Conservation (phyloP, 805 yeast species). For the Clavispora asparagi region DNA sequence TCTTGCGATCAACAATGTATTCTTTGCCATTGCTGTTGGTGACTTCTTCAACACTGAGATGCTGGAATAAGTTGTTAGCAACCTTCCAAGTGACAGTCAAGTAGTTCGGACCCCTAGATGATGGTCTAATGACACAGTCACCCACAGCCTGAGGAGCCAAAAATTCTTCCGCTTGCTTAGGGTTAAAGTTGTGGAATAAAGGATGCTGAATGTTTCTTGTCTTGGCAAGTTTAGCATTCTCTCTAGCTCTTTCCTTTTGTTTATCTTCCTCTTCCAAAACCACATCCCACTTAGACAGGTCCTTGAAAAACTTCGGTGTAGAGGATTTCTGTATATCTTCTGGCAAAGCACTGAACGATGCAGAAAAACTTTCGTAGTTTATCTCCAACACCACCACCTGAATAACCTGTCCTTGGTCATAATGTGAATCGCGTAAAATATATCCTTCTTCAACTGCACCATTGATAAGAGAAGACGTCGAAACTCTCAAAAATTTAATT, state of each 20-base stretch:
- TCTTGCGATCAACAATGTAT: slow-evolving; percentile 60
- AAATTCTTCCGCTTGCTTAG: slow-evolving; percentile 87
- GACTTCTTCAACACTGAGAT: slow-evolving; percentile 77
- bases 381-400: slow-evolving; percentile 73
- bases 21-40: slow-evolving; percentile 57
- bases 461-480: slow-evolving; percentile 37
- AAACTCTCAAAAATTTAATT: slow-evolving; percentile 36
- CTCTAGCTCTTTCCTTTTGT: slow-evolving; percentile 52
- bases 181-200: slow-evolving; percentile 75
- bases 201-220: slow-evolving; percentile 88
- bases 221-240: slow-evolving; percentile 61
- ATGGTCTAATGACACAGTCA: slow-evolving; percentile 89
- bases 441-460: slow-evolving; percentile 42
- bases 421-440: slow-evolving; percentile 41
- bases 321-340: slow-evolving; percentile 57
- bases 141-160: slow-evolving; percentile 88
- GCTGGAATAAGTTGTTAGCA: slow-evolving; percentile 86
- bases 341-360: slow-evolving; percentile 65
- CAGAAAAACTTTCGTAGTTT: slow-evolving; percentile 69
- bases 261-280: slow-evolving; percentile 66
- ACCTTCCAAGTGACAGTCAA: slow-evolving; percentile 96
- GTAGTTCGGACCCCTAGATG: slow-evolving; percentile 83
- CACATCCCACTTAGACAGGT: slow-evolving; percentile 73
- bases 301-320: slow-evolving; percentile 43
- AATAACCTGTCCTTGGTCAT: slow-evolving; percentile 67